Conservation (phyloP, 305 asterid species). For the Plantago coronopus region DNA sequence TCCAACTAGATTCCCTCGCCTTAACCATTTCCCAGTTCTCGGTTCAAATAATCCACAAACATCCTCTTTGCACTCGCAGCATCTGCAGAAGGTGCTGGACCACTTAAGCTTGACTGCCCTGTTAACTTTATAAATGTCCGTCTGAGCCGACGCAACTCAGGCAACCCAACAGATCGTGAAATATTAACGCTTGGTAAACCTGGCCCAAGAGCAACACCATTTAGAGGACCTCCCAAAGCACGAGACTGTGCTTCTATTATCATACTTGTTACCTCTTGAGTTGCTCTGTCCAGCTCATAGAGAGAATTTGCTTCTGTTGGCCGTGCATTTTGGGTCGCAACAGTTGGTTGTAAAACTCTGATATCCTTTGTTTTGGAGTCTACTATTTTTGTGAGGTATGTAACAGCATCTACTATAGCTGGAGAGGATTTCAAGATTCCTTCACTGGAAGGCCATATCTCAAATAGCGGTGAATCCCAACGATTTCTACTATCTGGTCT, state of each 20-base stretch:
- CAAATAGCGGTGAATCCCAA: constrained; percentile 96
- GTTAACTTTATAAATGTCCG: constrained; percentile 81
- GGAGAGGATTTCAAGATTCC: constrained; percentile 54
- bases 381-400: constrained; percentile 67
- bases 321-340: constrained; percentile 74
- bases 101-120: constrained; percentile 91
- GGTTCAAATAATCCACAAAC: constrained; percentile 89
- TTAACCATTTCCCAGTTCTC: constrained; percentile 58
- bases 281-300: constrained; percentile 87
- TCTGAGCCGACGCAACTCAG: constrained; percentile 79
- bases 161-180: constrained; percentile 69
- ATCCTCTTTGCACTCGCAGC: constrained; percentile 83
- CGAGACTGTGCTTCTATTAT: constrained; percentile 79
- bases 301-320: constrained; percentile 69
- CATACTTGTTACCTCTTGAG: constrained; percentile 67
- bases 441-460: constrained; percentile 67
- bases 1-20: constrained; percentile 5
- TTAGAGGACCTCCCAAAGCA: constrained; percentile 69
- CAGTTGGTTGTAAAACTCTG: constrained; percentile 81
- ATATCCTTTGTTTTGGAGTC: constrained; percentile 83
- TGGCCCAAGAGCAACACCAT: constrained; percentile 55
- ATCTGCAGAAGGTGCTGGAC: constrained; percentile 86
- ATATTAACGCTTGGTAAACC: constrained; percentile 62
- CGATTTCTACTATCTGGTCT: constrained; percentile 84
- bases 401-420: constrained; percentile 64